Percentiles rank a stretch among this genome's conserved stretches.
Conservation (phyloP, 2,329 filamentous ascomycete genomes). For the Cercospora canescens region DNA sequence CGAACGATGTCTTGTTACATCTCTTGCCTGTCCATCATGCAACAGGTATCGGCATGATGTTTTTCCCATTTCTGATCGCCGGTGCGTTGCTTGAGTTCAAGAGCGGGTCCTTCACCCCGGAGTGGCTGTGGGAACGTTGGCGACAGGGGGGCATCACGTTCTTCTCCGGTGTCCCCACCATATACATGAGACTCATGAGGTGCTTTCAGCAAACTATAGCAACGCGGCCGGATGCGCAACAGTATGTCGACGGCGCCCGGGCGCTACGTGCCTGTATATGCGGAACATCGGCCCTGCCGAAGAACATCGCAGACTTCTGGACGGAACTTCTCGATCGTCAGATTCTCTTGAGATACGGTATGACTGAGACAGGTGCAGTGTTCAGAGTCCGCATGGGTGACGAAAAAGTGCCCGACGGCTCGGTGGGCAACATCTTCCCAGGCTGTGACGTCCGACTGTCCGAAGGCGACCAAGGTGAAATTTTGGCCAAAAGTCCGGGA, state of each 20-base stretch:
- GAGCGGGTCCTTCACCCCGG: conserved; percentile 45
- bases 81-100: conserved; percentile 51
- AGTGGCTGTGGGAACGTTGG: conserved; percentile 50
- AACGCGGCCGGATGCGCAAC: conserved; percentile 32
- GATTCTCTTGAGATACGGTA: conserved; percentile 52
- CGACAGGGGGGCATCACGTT: conserved; percentile 43
- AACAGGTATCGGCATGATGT: conserved; percentile 53
- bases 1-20: conserved; percentile 49
- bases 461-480: conserved; percentile 51
- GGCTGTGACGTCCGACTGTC: conserved; percentile 49
- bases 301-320: conserved; percentile 55
- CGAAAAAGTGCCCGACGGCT: conserved; percentile 42
- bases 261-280: conserved; percentile 45
- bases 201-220: conserved; percentile 42
- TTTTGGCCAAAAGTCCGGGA: conserved; percentile 42
- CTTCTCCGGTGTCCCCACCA: conserved; percentile 55
- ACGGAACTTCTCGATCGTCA: conserved; percentile 43
- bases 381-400: conserved; percentile 47
- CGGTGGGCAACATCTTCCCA: conserved; percentile 50
- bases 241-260: conserved; percentile 47
- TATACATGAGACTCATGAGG: conserved; percentile 51
- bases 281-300: conserved; percentile 51
- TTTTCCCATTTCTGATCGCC: conserved; percentile 48
- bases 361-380: conserved; percentile 53
- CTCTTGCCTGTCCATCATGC: conserved; percentile 54